Base-by-base conservation (phyloP, 129 eudicot species). In the Gnaphalium uliginosum region DNA sequence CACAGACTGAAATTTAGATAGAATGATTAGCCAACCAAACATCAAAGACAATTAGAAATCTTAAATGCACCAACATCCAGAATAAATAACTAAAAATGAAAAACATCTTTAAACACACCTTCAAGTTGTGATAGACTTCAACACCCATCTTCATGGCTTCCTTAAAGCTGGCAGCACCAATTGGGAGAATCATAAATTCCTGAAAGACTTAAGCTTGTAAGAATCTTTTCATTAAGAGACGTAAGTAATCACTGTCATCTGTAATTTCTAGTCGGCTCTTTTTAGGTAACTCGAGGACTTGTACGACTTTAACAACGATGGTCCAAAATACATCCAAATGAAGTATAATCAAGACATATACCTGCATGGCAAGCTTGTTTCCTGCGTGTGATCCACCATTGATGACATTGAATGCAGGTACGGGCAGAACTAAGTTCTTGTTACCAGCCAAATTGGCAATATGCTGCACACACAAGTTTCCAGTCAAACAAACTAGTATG, bases 121-220 rank as follows among this genome's bases (percentile, higher is more conserved):
- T 94, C 87, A 94, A 76, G 81, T 94, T 81, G 90, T 94, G 97
- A 56, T 94, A 94, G 25, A 94, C 98, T 94, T 94, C 98, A 58
- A 87, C 92, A 54, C 98, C 98, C 97, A 94, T 94, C 76, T 94
- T 94, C 98, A 94, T 94, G 69, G 97, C 98, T 89, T 90, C 98
- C 77, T 85, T 90, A 68, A 94, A 94, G 72, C 91, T 83, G 8
- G 97, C 78, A 57, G 98, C 98, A 26, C 98, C 98, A 14, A 79
- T 72, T 11, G 98, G 98, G 66, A 94, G 98, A 72, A 94, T 94
- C 98, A 94, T 94, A 81, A 94, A 94, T 68, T 94, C 98, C 96
- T 93, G 85, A 54, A 86, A 23, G 25, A 19, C 3, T 29, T 13
- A 69, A 39, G 37, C 22, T 72, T 18, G 57, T 78, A n/a, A n/a